Base-by-base conservation (phyloP, 2,329 filamentous ascomycete genomes). In the Pseudophaeomoniella oleicola region DNA sequence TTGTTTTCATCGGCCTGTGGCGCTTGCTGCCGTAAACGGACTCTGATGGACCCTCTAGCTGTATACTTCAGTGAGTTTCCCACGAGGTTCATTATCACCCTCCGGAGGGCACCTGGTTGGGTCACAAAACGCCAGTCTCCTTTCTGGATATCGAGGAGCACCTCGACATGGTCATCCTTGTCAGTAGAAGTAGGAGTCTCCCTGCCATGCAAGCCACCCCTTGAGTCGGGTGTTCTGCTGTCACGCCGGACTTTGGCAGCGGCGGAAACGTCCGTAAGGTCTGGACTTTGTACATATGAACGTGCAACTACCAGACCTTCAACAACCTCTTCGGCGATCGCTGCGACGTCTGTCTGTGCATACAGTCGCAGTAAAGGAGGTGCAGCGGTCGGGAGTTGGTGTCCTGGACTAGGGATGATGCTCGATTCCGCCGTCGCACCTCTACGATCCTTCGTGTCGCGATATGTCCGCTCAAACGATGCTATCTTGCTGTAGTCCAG, bases 1-100 rank as follows among this genome's bases (percentile, higher is more conserved):
- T 36, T 33, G 11, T 45, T 46, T 1, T 42, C 35, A 2, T 42
- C 32, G 5, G 35, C 37, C n/a, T 33, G 17, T 15, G 41, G 35
- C 19, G 42, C 27, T 17, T 37, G 36, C 27, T 46, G 4, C 42
- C 19, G 43, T 11, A 59, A 29, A 0, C 44, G 47, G 3, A 59
- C 41, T 32, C 54, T 53, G 17, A 59, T 50, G 11, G 51, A 46
- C 0, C 56, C 56, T 1, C 38, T 38, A n/a, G 39, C 38, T 2
- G 56, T 58, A 40, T 57, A 59, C 29, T 59, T 59, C 38, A 59
- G 48, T 3, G 56, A 46, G 37, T 59, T 59, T 1, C 56, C 56
- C 1, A 57, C 40, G 2, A 59, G 32, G 29, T 58, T 58, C 55
- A 59, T 57, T 6, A 59, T 45, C 9, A 58, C 54, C 14, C 56